These are phyloP conservation scores for Ramularia endophylla DNA, from an alignment of 2,329 filamentous ascomycete species.

Conservation along the genomic window DNA sequence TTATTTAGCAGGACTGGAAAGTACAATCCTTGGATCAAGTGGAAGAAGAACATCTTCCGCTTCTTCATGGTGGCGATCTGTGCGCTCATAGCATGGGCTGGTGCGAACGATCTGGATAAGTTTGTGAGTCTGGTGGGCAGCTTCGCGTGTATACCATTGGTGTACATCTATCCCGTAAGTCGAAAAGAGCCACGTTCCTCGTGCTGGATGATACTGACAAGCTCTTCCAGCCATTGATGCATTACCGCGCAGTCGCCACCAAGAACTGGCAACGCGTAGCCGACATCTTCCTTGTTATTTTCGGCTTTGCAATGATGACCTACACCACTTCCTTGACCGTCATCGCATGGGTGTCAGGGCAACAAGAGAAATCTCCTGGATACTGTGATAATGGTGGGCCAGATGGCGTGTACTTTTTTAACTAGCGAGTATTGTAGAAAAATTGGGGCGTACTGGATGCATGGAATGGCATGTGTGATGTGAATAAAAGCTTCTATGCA, in stretches of 20 bases:
- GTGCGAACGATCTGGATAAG: conserved; percentile 90
- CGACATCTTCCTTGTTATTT: conserved; percentile 71
- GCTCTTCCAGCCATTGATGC: conserved; percentile 70
- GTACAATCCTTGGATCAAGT: conserved; percentile 98
- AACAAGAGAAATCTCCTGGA: conserved; percentile 47
- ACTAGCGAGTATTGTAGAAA: not conserved
- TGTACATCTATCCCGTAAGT: conserved; percentile 96
- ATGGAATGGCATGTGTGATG: too few species aligned
- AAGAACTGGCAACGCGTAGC: conserved; percentile 60
- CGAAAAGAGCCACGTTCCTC: not conserved
- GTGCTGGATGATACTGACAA: conserved; percentile 3
- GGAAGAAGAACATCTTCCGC: conserved; percentile 97
- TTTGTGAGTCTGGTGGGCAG: conserved; percentile 95
- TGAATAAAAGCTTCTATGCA: too few species aligned
- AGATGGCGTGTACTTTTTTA: conserved; percentile 1
- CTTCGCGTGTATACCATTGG: conserved; percentile 94
- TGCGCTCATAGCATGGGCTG: conserved; percentile 81
- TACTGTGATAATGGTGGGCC: conserved; percentile 51
- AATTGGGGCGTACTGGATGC: too few species aligned
- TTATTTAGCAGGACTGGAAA: conserved; percentile 92
- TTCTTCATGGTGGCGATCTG: conserved; percentile 89
- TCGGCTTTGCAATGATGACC: conserved; percentile 80
- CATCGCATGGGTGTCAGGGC: conserved; percentile 71
- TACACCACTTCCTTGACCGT: conserved; percentile 88
- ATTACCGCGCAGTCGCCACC: conserved; percentile 73